Conservation (phyloP, 495 filamentous ascomycete species). For the Cercophora newfieldiana region DNA sequence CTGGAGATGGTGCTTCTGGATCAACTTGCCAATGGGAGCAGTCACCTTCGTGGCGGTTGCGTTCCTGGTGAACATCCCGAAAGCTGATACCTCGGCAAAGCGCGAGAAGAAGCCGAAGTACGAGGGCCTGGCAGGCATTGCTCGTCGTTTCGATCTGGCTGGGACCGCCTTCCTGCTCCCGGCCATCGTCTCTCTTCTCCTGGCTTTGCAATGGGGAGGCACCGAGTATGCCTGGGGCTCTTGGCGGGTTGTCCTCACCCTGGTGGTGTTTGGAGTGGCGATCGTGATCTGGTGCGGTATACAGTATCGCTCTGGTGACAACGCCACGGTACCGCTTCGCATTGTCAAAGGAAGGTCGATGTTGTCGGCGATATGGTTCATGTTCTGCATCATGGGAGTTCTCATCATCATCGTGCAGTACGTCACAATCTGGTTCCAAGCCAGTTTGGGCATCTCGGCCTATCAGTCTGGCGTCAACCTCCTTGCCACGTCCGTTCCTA, state of each 20-base stretch:
- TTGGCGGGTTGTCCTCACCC: constrained; percentile 63
- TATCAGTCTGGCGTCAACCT: constrained; percentile 53
- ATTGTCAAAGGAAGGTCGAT: constrained; percentile 68
- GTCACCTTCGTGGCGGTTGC: constrained; percentile 22
- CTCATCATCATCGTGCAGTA: constrained; percentile 62
- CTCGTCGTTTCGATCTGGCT: constrained; percentile 22
- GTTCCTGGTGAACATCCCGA: constrained; percentile 10
- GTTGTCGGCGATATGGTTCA: constrained; percentile 50
- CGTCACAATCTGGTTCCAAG: constrained; percentile 69
- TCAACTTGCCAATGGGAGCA: constrained; percentile 56
- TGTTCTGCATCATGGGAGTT: constrained; percentile 49
- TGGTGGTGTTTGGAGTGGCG: constrained; percentile 62
- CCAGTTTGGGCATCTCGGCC: constrained; percentile 49
- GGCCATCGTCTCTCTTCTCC: constrained; percentile 63
- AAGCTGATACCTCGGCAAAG: not conserved
- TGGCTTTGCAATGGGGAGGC: constrained; percentile 86
- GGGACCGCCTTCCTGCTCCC: constrained; percentile 45
- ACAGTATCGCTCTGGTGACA: constrained; percentile 61
- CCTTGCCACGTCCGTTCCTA: constrained; percentile 42
- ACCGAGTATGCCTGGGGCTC: constrained; percentile 62
- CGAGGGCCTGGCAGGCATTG: not conserved
- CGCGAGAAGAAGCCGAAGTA: constrained; percentile 22
- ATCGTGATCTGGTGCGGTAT: constrained; percentile 55
- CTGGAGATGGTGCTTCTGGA: constrained; percentile 67
- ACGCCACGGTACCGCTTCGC: constrained; percentile 66